Base-by-base conservation (phyloP, 768 basidiomycete species). In the Agrocybe chaxingu region DNA sequence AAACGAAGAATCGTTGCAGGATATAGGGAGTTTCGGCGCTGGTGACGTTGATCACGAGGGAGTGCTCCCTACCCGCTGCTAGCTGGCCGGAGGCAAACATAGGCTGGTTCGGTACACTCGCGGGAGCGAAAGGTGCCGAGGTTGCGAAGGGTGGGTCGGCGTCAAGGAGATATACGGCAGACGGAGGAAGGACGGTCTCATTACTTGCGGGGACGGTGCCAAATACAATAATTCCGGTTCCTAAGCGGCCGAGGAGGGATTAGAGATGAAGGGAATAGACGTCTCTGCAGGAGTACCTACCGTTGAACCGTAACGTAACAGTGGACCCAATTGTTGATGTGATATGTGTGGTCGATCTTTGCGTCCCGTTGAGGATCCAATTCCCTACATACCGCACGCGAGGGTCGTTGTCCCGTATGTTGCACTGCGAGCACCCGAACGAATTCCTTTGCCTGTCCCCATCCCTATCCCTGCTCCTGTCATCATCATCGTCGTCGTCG, bases 121-220 rank as follows among this genome's bases (percentile, higher is more conserved):
- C 32, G 4, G 50, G 48, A 8, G 73, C 74, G 34, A 59, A 56
- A 3, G 77, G 74, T 34, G 74, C 59, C 2, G 68, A 66, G 5
- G 72, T 71, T 6, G 57, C 50, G 29, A 71, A 59, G 1, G 76
- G 67, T 3, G 53, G 46, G 5, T 55, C 42, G 13, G 63, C 54
- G 52, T 78, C 75, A 33, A 78, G 52, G 3, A 60, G 59, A 51
- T 76, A 80, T 0, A 66, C 59, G 4, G 73, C 74, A 4, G 68
- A 67, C 0, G 76, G 76, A 8, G 75, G 73, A 31, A 41, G 53
- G 13, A 54, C 13, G 1, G 66, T 65, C 1, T 40, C 45, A 50
- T 72, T 75, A 57, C 73, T 76, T 12, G 58, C 53, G 4, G 73
- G 72, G 9, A 79, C 68, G 6, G 72, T 73, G 0, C 78, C 78